phyloP scores from a whole-genome alignment of 495 filamentous ascomycete genomes.

The Aspergillus sclerotiicarbonarius region DNA sequence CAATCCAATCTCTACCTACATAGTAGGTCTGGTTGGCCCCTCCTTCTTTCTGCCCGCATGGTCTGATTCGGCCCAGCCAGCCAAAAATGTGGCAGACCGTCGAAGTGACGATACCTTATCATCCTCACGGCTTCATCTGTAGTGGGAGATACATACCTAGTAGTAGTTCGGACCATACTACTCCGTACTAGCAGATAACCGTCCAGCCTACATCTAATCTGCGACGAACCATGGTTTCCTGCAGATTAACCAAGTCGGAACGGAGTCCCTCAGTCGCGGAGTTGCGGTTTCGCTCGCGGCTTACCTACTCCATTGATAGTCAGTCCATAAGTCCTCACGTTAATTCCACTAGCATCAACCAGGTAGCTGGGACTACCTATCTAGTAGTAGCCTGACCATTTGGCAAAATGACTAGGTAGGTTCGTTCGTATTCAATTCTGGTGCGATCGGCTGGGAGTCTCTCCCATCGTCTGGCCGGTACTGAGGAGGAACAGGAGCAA shows the following conservation, averaged over 20 bases:
- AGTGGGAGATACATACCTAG: not conserved
- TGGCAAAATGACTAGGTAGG: no score
- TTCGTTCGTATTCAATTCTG: no score
- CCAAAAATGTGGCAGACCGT: slow-evolving; percentile 5
- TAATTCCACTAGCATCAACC: no score
- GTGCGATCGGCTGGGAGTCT: no score
- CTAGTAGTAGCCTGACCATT: no score
- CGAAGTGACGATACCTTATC: not conserved
- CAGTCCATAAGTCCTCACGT: no score
- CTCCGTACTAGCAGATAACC: not conserved
- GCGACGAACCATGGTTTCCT: slow-evolving; percentile 6
- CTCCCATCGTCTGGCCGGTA: no score
- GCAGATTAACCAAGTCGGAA: slow-evolving; percentile 1
- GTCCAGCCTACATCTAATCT: not conserved
- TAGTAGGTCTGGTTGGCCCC: not conserved
- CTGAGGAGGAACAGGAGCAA: no score
- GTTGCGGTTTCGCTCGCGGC: no score
- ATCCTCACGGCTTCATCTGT: no score
- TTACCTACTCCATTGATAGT: no score
- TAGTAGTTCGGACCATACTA: not conserved
- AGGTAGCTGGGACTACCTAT: no score
- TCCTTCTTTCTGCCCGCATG: not conserved
- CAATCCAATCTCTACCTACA: not conserved
- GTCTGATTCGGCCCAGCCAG: slow-evolving; percentile 16
- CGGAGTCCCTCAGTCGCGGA: not conserved